Base-by-base conservation (phyloP, 306 rosid genomes). In the Gynostemma pentaphyllum region DNA sequence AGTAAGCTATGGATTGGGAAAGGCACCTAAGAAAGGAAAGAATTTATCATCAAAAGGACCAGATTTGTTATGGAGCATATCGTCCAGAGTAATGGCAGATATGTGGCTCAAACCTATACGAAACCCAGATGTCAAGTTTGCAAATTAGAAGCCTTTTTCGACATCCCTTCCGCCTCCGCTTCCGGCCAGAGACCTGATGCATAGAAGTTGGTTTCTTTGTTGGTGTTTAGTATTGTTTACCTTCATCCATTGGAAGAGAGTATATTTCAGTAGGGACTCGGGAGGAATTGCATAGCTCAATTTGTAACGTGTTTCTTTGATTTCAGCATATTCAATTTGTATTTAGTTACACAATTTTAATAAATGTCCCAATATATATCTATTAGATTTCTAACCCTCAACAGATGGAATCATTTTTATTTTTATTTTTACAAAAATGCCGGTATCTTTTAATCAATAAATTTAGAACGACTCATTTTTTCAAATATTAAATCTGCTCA, bases 51-150 rank as follows among this genome's bases (percentile, higher is more conserved):
- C 80, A 7, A 83, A 81, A 47, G 87, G 73, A 42, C 86, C 82
- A 55, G 97, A 94, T 69, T 54, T 76, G 67, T 45, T 88, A n/a
- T 94, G 97, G 95, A 94, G 89, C 81, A 71, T 88, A 68, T 94
- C 99, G 12, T 88, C 95, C 1, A 61, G 99, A 54, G 84, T 86
- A 21, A 81, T 88, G 83, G 97, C 95, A 4, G 94, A 86, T 60
- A 86, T 89, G 99, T 94, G 99, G 99, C 97, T 94, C 72, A 94
- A 81, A 76, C 78, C 86, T 23, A 81, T 89, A 72, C 80, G 97
- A 72, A 94, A 94, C 70, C 99, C 97, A 56, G 83, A 89, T 53
- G 80, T 94, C 49, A 94, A 85, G 72, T 84, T 94, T 45, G 36
- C 66, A 30, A 70, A 72, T 16, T 64, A 61, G 49, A 41, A 13